Base-by-base conservation (phyloP, 2,329 filamentous ascomycete species). In the Dothiorella sarmentorum region DNA sequence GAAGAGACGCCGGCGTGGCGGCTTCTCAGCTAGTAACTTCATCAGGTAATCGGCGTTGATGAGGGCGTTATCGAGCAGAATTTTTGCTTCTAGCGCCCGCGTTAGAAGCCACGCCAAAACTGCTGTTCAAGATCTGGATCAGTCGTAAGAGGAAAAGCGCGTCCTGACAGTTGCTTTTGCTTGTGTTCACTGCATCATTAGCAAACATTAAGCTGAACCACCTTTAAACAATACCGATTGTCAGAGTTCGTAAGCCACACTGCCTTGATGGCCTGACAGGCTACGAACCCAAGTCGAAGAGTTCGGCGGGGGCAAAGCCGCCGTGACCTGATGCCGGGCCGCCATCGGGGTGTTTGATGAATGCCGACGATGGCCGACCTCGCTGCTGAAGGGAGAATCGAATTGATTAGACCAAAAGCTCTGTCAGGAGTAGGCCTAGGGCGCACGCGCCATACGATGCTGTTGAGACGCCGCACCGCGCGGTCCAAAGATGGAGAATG, bases 281-380 rank as follows among this genome's bases (percentile, higher is more conserved):
- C n/a, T n/a, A n/a, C n/a, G n/a, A 37, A 11, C 27, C 44, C 29
- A 13, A 49, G 29, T 37, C 47, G 7, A 17, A 15, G 33, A 20
- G 47, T 17, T 26, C 47, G 47, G 47, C 20, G 47, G n/a, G 27
- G 27, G 44, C 44, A 18, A 33, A 49, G 44, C 44, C 44, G 44
- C 44, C 44, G 44, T 49, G 44, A 49, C 15, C 6, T 37, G 47
- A 17, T 52, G 24, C 47, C 47, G 47, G 47, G 31, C 47, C 47
- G 47, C 18, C 47, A 37, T 18, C 7, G 13, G 47, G 47, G 17
- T 31, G 33, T 20, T 52, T 52, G 47, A 11, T 52, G 17, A 38
- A 37, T 37, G 26, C 31, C 47, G 47, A 52, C 22, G n/a, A n/a
- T n/a, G n/a, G n/a, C n/a, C n/a, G n/a, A n/a, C n/a, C n/a, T n/a